Evolutionary conservation across 2,329 filamentous ascomycete genomes (phyloP), one percentile per base, ranked within the genome.

Genomic region (Aureobasidium sp.): DNA sequence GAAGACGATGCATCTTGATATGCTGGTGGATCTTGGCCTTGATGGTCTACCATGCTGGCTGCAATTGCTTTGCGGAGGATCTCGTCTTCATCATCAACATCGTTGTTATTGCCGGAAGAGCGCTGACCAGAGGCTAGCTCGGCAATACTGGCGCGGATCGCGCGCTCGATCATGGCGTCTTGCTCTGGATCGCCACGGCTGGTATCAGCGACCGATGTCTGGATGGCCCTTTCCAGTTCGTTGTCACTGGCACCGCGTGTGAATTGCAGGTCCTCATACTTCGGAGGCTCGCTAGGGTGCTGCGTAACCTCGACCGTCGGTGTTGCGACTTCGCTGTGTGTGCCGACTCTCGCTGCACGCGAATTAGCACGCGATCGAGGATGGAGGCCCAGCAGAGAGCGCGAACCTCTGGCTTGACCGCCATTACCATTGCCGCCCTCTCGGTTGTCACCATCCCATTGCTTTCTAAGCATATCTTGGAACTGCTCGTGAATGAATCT

Each of bases 161-260:
- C 89, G 22, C 84, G 80, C 70, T 91, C 90, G 52, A 95, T 80
- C 63, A 83, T 78, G 25, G 80, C 80, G 68, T 94, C 90, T 71
- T 94, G 88, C 22, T 84, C 80, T 0, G 79, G 70, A 65, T 93
- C 80, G 12, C 90, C 89, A 0, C 77, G 80, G 0, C 88, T 91
- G 0, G 88, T 91, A 69, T 88, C 82, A 8, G 78, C 76, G 0
- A 94, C 87, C 0, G 87, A 89, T 12, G 79, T 79, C 59, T 80
- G 82, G 63, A 94, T 93, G 1, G 89, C 89, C 45, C 82, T 78
- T 70, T 93, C 89, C 45, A 91, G 82, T 62, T 88, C 87, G 2
- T 31, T 25, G 17, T 6, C 15, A 12, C 44, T 42, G 3, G 44
- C 29, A 37, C 39, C 42, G 11, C 57, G 44, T 2, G 80, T 79